These are phyloP conservation scores for Paecilomyces sp. DNA, from an alignment of 2,329 filamentous ascomycete genomes.

Conservation along the genomic window DNA sequence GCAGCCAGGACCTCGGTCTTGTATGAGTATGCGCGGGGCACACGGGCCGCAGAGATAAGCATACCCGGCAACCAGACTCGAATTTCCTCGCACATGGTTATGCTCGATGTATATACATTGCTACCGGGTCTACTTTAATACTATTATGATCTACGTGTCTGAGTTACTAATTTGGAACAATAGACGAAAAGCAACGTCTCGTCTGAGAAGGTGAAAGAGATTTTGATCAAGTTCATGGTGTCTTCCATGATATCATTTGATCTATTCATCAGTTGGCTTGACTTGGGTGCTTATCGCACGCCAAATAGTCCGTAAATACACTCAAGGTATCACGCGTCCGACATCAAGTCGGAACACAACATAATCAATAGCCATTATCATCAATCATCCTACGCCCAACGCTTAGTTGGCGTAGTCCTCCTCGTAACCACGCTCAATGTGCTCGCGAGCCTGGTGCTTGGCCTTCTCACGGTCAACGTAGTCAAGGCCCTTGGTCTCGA, in stretches of 20 bases:
- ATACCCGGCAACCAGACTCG: too few species aligned
- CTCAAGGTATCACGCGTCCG: neutral
- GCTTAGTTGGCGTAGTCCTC: neutral
- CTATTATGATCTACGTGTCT: too few species aligned
- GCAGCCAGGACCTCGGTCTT: too few species aligned
- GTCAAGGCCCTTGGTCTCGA: slow-evolving; percentile 60
- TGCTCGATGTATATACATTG: too few species aligned
- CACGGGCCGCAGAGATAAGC: too few species aligned
- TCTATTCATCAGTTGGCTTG: neutral
- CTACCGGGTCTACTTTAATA: too few species aligned
- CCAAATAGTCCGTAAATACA: neutral
- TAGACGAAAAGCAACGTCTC: neutral
- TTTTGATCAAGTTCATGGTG: neutral
- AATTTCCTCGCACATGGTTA: too few species aligned
- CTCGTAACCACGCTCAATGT: slow-evolving; percentile 14
- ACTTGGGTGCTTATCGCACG: neutral
- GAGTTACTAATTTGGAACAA: too few species aligned
- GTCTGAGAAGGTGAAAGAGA: neutral
- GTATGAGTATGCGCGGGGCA: too few species aligned
- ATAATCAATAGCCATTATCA: neutral
- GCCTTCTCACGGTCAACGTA: slow-evolving; percentile 52
- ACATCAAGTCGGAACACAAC: too few species aligned
- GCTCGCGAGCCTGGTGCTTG: slow-evolving; percentile 51
- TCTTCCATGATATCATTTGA: neutral
- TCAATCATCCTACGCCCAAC: neutral